Evolutionary conservation across 306 rosid species (phyloP), one percentile per base, ranked within the genome.

Genomic region (Cucumis cinereus): DNA sequence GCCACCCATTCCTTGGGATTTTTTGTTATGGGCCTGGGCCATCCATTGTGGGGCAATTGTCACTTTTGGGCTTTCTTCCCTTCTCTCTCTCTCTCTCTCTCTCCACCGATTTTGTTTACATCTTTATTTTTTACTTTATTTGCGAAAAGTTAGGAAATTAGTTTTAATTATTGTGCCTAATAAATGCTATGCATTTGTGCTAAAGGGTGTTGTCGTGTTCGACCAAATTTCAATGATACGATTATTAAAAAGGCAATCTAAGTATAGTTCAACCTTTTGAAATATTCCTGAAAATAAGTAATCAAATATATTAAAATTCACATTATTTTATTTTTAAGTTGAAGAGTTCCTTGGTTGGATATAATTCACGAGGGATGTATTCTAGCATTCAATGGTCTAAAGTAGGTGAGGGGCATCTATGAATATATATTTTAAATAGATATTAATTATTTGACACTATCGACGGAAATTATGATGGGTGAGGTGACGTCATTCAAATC

Each of bases 1-100:
- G 78, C 85, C 84, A 49, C 67, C 85, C 71, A 36, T 64, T 19
- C 45, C 8, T 0, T 4, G 38, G 54, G 54, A 2, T 49, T 24
- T 24, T 59, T 26, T 59, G 2, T 7, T 6, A 11, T 62, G 43
- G 66, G 66, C 66, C 40, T 60, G 66, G 66, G 66, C 66, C 66
- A 24, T 24, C 64, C 64, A 26, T 26, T 60, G 38, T 59, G 66
- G 66, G 66, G n/a, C 35, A 59, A 13, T 59, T 14, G 38, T 59
- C 40, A 5, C 66, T 28, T 60, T 60, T 60, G 66, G 66, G 66
- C 66, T 60, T 60, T 28, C 63, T 23, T 57, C 63, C 63, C 16
- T 56, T 57, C 26, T 55, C 26, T 57, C 30, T 57, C 26, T 10
- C 4, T 30, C 4, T 30, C 26, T 57, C 30, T 57, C 26, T 10